These are phyloP conservation scores for Brassica nigra DNA, from an alignment of 345 rosid species.

Conservation along the genomic window DNA sequence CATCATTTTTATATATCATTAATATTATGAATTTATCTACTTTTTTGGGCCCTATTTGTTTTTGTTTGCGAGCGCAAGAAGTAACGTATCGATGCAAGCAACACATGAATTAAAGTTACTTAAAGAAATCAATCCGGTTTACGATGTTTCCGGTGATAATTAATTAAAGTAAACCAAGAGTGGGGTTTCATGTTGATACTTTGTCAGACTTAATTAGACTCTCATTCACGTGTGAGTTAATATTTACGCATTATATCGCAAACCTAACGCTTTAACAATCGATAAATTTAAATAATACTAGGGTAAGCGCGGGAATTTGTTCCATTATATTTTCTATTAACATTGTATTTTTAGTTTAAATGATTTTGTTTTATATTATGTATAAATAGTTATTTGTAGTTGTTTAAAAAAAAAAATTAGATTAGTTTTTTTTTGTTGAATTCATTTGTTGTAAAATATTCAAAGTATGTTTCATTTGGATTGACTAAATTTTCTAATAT, in stretches of 20 bases:
- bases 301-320: too few species aligned
- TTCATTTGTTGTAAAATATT: too few species aligned
- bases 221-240: slow-evolving; percentile 31
- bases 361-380: too few species aligned
- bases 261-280: slow-evolving; percentile 13
- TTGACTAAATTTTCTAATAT: too few species aligned
- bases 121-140: slow-evolving; percentile 16
- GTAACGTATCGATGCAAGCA: slow-evolving; percentile 26
- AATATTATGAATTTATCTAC: slow-evolving; percentile 1
- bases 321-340: too few species aligned
- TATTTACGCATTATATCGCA: slow-evolving; percentile 20
- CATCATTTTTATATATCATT: too few species aligned
- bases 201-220: slow-evolving; percentile 33
- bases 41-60: neutral
- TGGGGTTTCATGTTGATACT: slow-evolving; percentile 29
- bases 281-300: neutral
- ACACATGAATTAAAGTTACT: slow-evolving; percentile 25
- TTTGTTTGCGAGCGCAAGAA: slow-evolving; percentile 25
- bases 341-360: too few species aligned
- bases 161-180: slow-evolving; percentile 35
- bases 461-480: too few species aligned
- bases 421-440: too few species aligned
- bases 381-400: too few species aligned
- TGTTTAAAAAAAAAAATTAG: too few species aligned
- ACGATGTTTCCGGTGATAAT: slow-evolving; percentile 31